A percentile compares a stretch with the other conserved stretches of the same genome.
Evolutionary conservation across 1,284 basidiomycete species (phyloP).

Genomic region (Cryptococcus sp.): DNA sequence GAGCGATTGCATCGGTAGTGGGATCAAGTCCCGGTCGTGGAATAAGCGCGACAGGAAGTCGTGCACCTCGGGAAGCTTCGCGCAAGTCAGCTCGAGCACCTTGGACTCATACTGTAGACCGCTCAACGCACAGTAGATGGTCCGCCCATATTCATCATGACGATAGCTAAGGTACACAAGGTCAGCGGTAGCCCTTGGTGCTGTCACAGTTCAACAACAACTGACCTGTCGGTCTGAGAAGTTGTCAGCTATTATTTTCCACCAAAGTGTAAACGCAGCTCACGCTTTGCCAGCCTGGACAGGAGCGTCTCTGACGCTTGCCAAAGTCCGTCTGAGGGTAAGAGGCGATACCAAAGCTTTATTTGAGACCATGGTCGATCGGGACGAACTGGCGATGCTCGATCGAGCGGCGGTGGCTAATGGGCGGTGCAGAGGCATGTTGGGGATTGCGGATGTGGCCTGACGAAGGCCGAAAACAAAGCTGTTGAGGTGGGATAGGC

Average conservation of each 20-base stretch:
- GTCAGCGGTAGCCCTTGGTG: slow-evolving; percentile 1
- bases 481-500: too few species aligned
- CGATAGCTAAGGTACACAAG: slow-evolving; percentile 64
- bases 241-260: slow-evolving; percentile 8
- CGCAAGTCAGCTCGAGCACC: neutral
- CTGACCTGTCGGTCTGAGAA: slow-evolving; percentile 18
- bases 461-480: too few species aligned
- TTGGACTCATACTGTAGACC: neutral
- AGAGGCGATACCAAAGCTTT: too few species aligned
- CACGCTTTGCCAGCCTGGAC: slow-evolving; percentile 18
- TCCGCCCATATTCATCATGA: slow-evolving; percentile 99
- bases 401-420: too few species aligned
- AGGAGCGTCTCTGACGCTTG: slow-evolving; percentile 22
- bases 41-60: slow-evolving; percentile 93
- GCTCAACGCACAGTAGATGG: slow-evolving; percentile 72
- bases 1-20: slow-evolving; percentile 85
- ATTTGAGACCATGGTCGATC: neutral
- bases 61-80: slow-evolving; percentile 77
- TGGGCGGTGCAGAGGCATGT: too few species aligned
- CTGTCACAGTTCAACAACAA: neutral
- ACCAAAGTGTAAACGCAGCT: neutral
- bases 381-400: slow-evolving; percentile 8
- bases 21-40: slow-evolving; percentile 92
- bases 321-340: slow-evolving; percentile 5
- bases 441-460: too few species aligned